Evolutionary conservation across 495 filamentous ascomycete genomes (phyloP).

Genomic region (Hyaloscypha finlandica): DNA sequence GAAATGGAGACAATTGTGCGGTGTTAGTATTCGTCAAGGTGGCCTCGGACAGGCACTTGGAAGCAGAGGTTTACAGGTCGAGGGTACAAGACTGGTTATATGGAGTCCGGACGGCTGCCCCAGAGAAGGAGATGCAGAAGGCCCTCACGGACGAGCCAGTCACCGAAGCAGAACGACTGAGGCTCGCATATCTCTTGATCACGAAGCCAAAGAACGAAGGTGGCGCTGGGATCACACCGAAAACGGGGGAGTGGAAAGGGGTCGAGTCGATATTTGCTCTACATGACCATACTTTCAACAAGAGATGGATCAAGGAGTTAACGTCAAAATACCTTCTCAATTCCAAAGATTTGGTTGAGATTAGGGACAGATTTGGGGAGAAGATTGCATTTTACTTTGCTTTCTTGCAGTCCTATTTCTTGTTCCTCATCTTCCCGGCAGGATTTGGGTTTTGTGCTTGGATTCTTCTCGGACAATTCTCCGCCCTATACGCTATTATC

Average conservation of each 20-base stretch:
- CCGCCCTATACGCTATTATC: slow-evolving; percentile 76
- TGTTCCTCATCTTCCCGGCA: slow-evolving; percentile 82
- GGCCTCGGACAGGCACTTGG: slow-evolving; percentile 63
- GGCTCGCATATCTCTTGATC: slow-evolving; percentile 84
- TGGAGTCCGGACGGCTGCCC: slow-evolving; percentile 78
- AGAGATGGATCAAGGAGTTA: slow-evolving; percentile 88
- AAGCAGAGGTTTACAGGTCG: slow-evolving; percentile 66
- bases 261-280: slow-evolving; percentile 85
- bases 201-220: slow-evolving; percentile 78
- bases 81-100: slow-evolving; percentile 94
- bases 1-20: slow-evolving; percentile 74
- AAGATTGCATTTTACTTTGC: slow-evolving; percentile 97
- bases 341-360: slow-evolving; percentile 74
- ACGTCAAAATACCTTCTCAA: slow-evolving; percentile 77
- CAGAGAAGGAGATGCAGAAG: slow-evolving; percentile 69
- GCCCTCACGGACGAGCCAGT: slow-evolving; percentile 67
- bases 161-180: slow-evolving; percentile 84
- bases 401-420: slow-evolving; percentile 91
- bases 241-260: slow-evolving; percentile 79
- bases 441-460: slow-evolving; percentile 79
- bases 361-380: slow-evolving; percentile 89
- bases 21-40: slow-evolving; percentile 84
- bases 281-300: slow-evolving; percentile 87
- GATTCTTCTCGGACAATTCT: slow-evolving; percentile 82
- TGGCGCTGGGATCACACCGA: slow-evolving; percentile 86